These are phyloP conservation scores for Oryza glaberrima DNA, from an alignment of 176 grass and related monocot genomes.

Conservation along the genomic window DNA sequence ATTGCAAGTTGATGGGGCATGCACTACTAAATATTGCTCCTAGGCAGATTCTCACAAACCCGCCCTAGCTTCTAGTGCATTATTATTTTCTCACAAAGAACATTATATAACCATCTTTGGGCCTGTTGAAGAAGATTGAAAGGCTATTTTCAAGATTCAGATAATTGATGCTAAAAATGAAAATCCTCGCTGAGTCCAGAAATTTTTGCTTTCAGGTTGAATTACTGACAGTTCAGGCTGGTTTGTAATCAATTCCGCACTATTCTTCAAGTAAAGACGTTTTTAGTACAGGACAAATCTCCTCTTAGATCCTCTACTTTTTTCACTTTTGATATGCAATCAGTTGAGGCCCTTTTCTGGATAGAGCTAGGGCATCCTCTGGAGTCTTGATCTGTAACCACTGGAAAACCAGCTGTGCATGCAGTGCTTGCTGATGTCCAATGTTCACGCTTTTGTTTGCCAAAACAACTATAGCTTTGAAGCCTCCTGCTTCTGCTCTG, in stretches of 20 bases:
- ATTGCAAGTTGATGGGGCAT: conserved; percentile 40
- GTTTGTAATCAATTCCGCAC: conserved; percentile 4
- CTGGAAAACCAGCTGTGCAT: background rate
- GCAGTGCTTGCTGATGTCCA: conserved; percentile 17
- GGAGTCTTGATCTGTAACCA: background rate
- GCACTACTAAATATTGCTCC: conserved; percentile 48
- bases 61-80: conserved; percentile 39
- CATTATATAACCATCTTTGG: background rate
- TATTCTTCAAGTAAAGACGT: background rate
- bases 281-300: conserved; percentile 38
- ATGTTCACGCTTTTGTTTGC: conserved; percentile 30
- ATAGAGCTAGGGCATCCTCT: conserved; percentile 34
- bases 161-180: background rate
- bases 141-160: background rate
- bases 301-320: conserved; percentile 27
- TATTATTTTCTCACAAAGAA: background rate
- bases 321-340: conserved; percentile 18
- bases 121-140: background rate
- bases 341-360: conserved; percentile 19
- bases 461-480: conserved; percentile 28
- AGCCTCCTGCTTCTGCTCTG: conserved; percentile 13
- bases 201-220: background rate
- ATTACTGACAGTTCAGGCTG: conserved; percentile 3
- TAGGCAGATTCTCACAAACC: conserved; percentile 48
- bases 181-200: background rate